phyloP scores from a whole-genome alignment of 2,329 filamentous ascomycete species.

The Claviceps sp. region DNA sequence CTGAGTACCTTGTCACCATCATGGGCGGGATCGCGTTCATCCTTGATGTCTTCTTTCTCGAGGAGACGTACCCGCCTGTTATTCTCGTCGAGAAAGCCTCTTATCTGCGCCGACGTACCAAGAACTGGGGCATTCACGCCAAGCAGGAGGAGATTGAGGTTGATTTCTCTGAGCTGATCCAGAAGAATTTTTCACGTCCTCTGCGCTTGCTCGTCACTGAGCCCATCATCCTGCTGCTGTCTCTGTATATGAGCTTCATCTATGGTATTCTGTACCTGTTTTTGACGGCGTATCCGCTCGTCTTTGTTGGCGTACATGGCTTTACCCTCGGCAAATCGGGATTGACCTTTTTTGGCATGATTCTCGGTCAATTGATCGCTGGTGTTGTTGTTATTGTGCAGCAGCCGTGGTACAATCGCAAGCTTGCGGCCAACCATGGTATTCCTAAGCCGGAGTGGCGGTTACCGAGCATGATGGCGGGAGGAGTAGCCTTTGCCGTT shows the following conservation, averaged over 20 bases:
- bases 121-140: constrained; percentile 59
- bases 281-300: constrained; percentile 70
- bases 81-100: constrained; percentile 49
- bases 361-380: constrained; percentile 56
- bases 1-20: constrained; percentile 48
- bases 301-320: constrained; percentile 61
- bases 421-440: constrained; percentile 53
- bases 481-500: constrained; percentile 44
- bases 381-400: constrained; percentile 48
- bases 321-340: constrained; percentile 59
- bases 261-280: constrained; percentile 75
- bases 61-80: constrained; percentile 57
- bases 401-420: constrained; percentile 55
- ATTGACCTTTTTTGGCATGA: constrained; percentile 77
- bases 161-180: constrained; percentile 47
- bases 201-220: constrained; percentile 53
- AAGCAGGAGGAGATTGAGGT: constrained; percentile 61
- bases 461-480: constrained; percentile 46
- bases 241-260: constrained; percentile 62
- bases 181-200: constrained; percentile 54
- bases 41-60: constrained; percentile 47
- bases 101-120: constrained; percentile 47
- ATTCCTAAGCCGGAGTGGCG: constrained; percentile 55
- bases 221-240: constrained; percentile 54
- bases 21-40: constrained; percentile 49